These are phyloP conservation scores for Pulveroboletus sp. DNA, from an alignment of 768 basidiomycete genomes.

Conservation along the genomic window DNA sequence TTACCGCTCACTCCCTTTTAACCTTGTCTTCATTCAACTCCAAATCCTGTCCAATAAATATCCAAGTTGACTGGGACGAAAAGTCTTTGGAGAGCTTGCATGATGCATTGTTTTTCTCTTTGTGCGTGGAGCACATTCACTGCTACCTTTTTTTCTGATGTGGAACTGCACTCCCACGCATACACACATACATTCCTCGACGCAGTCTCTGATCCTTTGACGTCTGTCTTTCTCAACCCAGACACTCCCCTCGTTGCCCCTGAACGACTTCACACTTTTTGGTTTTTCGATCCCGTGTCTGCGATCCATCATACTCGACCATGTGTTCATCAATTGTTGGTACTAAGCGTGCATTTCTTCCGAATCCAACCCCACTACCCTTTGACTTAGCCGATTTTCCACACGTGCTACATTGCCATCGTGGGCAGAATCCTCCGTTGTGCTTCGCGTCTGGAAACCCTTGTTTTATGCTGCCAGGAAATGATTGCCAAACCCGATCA, in stretches of 20 bases:
- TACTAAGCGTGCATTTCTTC: not conserved
- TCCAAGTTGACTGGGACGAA: not conserved
- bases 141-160: too few species aligned
- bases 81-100: too few species aligned
- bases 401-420: too few species aligned
- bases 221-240: not conserved
- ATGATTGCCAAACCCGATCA: too few species aligned
- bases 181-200: too few species aligned
- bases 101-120: too few species aligned
- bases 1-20: not conserved
- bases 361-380: not conserved
- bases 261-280: too few species aligned
- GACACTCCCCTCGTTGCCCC: too few species aligned
- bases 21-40: not conserved
- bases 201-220: too few species aligned
- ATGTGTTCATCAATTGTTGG: not conserved
- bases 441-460: not conserved
- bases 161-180: too few species aligned
- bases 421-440: not conserved
- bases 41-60: not conserved
- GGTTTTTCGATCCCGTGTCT: not conserved
- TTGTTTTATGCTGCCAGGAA: not conserved
- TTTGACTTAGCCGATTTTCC: not conserved
- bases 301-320: not conserved
- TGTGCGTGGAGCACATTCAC: too few species aligned